phyloP scores from a whole-genome alignment of 2,329 filamentous ascomycete species.

The Saccharata proteae region DNA sequence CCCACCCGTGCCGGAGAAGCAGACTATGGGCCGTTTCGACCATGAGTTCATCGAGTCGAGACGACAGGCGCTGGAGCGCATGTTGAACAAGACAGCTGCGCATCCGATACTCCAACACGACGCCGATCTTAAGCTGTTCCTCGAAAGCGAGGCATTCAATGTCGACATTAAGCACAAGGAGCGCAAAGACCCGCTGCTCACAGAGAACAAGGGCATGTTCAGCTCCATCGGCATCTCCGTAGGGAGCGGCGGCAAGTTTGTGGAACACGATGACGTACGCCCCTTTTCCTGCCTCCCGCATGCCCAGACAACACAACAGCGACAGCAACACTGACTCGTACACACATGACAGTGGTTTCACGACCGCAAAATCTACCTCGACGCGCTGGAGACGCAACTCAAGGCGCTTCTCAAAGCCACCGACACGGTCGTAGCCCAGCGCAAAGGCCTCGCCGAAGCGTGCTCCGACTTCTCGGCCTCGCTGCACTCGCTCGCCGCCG shows the following conservation, averaged over 20 bases:
- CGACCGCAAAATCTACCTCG: conserved; percentile 86
- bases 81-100: conserved; percentile 89
- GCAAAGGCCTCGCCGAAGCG: conserved; percentile 86
- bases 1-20: conserved; percentile 92
- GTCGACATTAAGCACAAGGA: conserved; percentile 97
- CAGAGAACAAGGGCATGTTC: conserved; percentile 88
- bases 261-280: conserved; percentile 90
- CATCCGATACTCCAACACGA: conserved; percentile 90
- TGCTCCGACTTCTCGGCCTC: conserved; percentile 89
- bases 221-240: conserved; percentile 71
- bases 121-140: conserved; percentile 84
- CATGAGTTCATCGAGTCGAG: conserved; percentile 92
- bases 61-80: conserved; percentile 83
- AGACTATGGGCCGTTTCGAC: conserved; percentile 91
- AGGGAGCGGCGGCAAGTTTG: conserved; percentile 68
- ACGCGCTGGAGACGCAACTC: conserved; percentile 83
- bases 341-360: conserved; percentile 69
- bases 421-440: conserved; percentile 81
- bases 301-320: no score
- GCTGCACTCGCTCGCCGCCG: conserved; percentile 80
- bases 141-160: conserved; percentile 93
- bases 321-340: conserved; percentile 5
- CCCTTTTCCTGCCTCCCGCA: no score
- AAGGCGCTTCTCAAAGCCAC: conserved; percentile 86
- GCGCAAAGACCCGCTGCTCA: conserved; percentile 70